Evolutionary conservation across 2,329 filamentous ascomycete species (phyloP).

Genomic region (Pezicula radicicola): DNA sequence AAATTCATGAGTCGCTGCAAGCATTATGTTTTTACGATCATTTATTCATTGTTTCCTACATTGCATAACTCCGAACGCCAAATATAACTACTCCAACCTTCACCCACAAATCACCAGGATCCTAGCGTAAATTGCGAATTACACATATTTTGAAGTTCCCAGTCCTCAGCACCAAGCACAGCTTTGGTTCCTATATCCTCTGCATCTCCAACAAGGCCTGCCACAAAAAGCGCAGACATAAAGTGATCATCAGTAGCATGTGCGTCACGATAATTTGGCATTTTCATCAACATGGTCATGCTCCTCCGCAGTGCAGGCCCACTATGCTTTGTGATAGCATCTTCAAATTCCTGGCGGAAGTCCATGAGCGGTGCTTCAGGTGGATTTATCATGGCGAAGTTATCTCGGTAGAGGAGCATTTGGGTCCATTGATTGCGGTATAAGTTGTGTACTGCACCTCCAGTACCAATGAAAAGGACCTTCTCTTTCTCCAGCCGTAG

Average conservation of each 20-base stretch:
- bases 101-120: slow-evolving; percentile 44
- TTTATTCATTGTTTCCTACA: too few species aligned
- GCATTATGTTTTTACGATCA: too few species aligned
- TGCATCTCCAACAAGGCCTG: slow-evolving; percentile 49
- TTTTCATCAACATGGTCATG: slow-evolving; percentile 64
- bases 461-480: slow-evolving; percentile 54
- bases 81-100: too few species aligned
- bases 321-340: slow-evolving; percentile 50
- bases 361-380: slow-evolving; percentile 60
- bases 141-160: slow-evolving; percentile 47
- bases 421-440: slow-evolving; percentile 65
- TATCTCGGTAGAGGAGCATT: slow-evolving; percentile 55
- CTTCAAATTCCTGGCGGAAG: slow-evolving; percentile 63
- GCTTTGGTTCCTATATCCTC: slow-evolving; percentile 41
- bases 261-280: slow-evolving; percentile 61
- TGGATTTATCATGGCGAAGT: slow-evolving; percentile 56
- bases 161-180: slow-evolving; percentile 54
- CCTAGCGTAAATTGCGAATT: slow-evolving; percentile 22
- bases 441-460: slow-evolving; percentile 68
- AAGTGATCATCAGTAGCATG: slow-evolving; percentile 71
- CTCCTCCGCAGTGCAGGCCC: slow-evolving; percentile 52
- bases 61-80: too few species aligned
- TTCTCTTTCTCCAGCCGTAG: slow-evolving; percentile 49
- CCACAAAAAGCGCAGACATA: slow-evolving; percentile 62
- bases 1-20: too few species aligned